These are phyloP conservation scores for Bodo saltans DNA, from an alignment of 78 protist genomes.

Conservation along the genomic window DNA sequence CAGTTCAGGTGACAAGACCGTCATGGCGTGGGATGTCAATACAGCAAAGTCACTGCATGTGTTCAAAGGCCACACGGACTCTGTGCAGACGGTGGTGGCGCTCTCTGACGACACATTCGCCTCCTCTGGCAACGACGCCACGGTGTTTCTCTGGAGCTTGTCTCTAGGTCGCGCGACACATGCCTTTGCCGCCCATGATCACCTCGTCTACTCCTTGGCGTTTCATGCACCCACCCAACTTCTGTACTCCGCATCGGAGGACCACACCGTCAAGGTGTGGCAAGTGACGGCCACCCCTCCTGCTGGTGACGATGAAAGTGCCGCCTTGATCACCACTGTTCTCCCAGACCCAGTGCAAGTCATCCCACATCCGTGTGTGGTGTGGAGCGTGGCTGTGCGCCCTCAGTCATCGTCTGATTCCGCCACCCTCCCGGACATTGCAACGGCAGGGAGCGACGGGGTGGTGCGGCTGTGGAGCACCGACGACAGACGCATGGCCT, in stretches of 20 bases:
- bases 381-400: neutral
- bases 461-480: neutral
- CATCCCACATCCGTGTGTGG: neutral
- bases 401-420: too few relatives aligned
- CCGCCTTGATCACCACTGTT: too few relatives aligned
- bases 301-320: neutral
- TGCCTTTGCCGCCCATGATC: neutral
- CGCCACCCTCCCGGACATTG: conserved; percentile 10
- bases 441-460: neutral
- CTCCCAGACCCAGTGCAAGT: too few relatives aligned
- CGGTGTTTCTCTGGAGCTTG: conserved; percentile 14
- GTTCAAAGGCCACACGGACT: conserved; percentile 10
- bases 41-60: neutral
- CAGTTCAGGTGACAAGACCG: conserved; percentile 4
- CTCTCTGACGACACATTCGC: neutral
- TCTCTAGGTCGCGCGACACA: neutral
- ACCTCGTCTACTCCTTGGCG: neutral
- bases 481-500: neutral
- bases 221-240: neutral
- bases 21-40: neutral
- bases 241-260: neutral
- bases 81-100: neutral
- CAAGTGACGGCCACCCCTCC: too few relatives aligned
- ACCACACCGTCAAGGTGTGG: conserved; percentile 23
- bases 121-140: conserved; percentile 20